phyloP scores from a whole-genome alignment of 495 filamentous ascomycete genomes.

The Jackrogersella multiformis region DNA sequence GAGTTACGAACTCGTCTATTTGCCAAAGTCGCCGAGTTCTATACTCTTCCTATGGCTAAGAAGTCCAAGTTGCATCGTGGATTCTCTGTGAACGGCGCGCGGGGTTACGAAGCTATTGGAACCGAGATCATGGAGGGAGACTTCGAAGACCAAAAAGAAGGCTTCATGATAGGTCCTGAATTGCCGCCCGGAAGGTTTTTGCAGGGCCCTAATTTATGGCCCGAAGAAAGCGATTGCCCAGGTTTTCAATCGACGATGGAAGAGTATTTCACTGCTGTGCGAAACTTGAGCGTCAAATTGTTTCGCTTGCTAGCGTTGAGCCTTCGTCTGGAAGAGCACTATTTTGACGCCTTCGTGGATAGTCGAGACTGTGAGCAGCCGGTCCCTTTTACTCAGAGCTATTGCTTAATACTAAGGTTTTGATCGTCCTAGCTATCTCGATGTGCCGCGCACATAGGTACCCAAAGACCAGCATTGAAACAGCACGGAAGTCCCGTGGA shows the following conservation, averaged over 20 bases:
- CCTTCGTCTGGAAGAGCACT: constrained; percentile 50
- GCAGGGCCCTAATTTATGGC: constrained; percentile 61
- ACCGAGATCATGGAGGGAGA: constrained; percentile 41
- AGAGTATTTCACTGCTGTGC: constrained; percentile 49
- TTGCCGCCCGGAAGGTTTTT: constrained; percentile 46
- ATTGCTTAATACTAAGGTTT: constrained; percentile 6
- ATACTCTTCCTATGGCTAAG: constrained; percentile 26
- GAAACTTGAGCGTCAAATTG: constrained; percentile 47
- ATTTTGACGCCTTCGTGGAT: constrained; percentile 55
- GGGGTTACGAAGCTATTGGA: constrained; percentile 42
- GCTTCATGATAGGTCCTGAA: constrained; percentile 46
- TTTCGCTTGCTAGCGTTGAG: constrained; percentile 54
- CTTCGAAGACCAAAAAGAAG: constrained; percentile 41
- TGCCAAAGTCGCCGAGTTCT: constrained; percentile 31
- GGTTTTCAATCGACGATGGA: constrained; percentile 47
- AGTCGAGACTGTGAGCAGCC: constrained; percentile 45
- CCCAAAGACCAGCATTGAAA: constrained; percentile 31
- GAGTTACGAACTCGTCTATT: constrained; percentile 41
- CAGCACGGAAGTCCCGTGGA: constrained; percentile 47
- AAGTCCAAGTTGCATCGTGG: constrained; percentile 28
- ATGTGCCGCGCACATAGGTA: constrained; percentile 49
- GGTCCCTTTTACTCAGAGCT: constrained; percentile 3
- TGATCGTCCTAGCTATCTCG: constrained; percentile 31
- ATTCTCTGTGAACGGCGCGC: constrained; percentile 34
- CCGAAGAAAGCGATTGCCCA: constrained; percentile 41